These are phyloP conservation scores for Aquilaria malaccensis DNA, from an alignment of 345 rosid genomes.

Conservation along the genomic window DNA sequence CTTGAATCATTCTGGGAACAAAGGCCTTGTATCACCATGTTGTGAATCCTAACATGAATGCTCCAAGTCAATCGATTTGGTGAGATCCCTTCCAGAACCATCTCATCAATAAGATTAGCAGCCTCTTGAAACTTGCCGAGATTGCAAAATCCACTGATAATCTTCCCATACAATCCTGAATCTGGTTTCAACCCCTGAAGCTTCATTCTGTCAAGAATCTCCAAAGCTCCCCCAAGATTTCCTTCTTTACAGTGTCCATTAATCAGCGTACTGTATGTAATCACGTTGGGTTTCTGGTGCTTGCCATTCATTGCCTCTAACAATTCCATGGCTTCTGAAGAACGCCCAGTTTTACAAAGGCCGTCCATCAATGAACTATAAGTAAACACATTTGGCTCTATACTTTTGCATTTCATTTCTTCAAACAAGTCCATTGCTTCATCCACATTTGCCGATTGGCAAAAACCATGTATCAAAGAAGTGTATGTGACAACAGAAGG, in stretches of 20 bases:
- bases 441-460: conserved; percentile 41
- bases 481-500: conserved; percentile 86
- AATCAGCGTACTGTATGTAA: conserved; percentile 61
- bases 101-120: conserved; percentile 83
- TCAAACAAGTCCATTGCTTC: conserved; percentile 64
- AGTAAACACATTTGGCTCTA: conserved; percentile 84
- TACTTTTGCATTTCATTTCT: conserved; percentile 59
- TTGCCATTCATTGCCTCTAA: conserved; percentile 60
- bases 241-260: conserved; percentile 73
- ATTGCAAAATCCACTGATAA: conserved; percentile 52
- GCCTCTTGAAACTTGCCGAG: conserved; percentile 57
- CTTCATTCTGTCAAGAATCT: conserved; percentile 79
- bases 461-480: conserved; percentile 65
- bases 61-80: conserved; percentile 75
- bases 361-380: conserved; percentile 82
- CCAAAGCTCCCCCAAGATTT: conserved; percentile 60
- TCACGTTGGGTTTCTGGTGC: conserved; percentile 49
- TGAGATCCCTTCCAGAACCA: conserved; percentile 51
- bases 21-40: conserved; percentile 58
- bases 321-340: conserved; percentile 57
- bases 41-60: conserved; percentile 58
- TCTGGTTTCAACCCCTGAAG: conserved; percentile 86
- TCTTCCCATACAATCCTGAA: conserved; percentile 74
- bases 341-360: conserved; percentile 56
- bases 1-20: conserved; percentile 26